Conservation (phyloP, 2,329 filamentous ascomycete species). For the Pyrenophora tritici-repentis region DNA sequence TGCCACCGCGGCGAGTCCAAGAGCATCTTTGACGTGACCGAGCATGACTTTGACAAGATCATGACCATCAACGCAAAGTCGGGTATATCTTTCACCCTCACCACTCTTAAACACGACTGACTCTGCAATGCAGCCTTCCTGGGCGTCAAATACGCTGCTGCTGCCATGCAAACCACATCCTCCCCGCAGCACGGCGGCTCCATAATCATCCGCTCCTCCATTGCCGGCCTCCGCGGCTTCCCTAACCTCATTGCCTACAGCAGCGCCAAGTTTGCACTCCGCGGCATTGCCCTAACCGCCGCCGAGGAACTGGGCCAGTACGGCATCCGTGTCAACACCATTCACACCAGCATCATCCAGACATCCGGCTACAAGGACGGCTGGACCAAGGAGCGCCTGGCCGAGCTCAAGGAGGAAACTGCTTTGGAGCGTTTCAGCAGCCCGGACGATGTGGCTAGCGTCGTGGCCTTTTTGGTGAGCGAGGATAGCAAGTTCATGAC, state of each 20-base stretch:
- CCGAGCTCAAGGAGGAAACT: slow-evolving; percentile 40
- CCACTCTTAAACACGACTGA: slow-evolving; percentile 4
- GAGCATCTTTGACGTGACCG: slow-evolving; percentile 45
- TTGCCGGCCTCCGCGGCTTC: slow-evolving; percentile 47
- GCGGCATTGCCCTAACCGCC: slow-evolving; percentile 48
- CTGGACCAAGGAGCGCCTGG: slow-evolving; percentile 44
- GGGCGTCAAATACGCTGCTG: slow-evolving; percentile 45
- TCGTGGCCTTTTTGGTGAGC: slow-evolving; percentile 48
- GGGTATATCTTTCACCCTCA: slow-evolving; percentile 28
- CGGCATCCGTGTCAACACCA: slow-evolving; percentile 49
- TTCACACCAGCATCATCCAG: slow-evolving; percentile 49
- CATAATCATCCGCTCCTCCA: slow-evolving; percentile 48
- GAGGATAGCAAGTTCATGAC: slow-evolving; percentile 49
- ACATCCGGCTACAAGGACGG: slow-evolving; percentile 44
- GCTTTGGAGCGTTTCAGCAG: slow-evolving; percentile 45
- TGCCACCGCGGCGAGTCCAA: slow-evolving; percentile 34
- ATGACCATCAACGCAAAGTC: slow-evolving; percentile 48
- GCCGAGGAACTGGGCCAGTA: slow-evolving; percentile 46
- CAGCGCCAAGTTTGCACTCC: slow-evolving; percentile 46
- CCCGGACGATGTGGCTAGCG: slow-evolving; percentile 47
- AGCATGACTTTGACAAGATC: slow-evolving; percentile 44
- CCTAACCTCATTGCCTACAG: slow-evolving; percentile 47
- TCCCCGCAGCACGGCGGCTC: slow-evolving; percentile 37
- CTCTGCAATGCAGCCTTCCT: slow-evolving; percentile 37
- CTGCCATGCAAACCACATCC: slow-evolving; percentile 37